phyloP scores from a whole-genome alignment of 2,329 filamentous ascomycete species.

The Dactylonectria estremocensis region DNA sequence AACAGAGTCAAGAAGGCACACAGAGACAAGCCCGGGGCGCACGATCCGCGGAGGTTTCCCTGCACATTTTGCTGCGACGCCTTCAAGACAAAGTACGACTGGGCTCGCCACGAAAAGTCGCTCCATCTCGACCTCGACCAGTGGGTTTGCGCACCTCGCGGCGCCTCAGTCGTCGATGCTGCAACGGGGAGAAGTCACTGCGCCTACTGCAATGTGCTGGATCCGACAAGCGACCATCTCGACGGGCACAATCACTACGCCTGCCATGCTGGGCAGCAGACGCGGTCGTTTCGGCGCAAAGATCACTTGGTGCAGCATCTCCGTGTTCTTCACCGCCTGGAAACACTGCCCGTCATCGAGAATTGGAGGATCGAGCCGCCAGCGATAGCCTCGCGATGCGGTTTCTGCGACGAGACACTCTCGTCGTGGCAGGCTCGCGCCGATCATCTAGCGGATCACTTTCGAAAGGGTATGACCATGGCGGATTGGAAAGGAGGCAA shows the following conservation, averaged over 20 bases:
- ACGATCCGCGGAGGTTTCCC: not conserved
- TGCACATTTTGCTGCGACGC: slow-evolving; percentile 23
- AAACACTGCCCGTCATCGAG: slow-evolving; percentile 58
- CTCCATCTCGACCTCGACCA: slow-evolving; percentile 14
- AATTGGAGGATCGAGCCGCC: slow-evolving; percentile 40
- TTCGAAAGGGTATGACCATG: slow-evolving; percentile 43
- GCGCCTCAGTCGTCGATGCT: slow-evolving; percentile 24
- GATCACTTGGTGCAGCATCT: slow-evolving; percentile 48
- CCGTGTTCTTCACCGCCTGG: slow-evolving; percentile 39
- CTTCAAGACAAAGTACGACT: slow-evolving; percentile 19
- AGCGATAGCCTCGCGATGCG: slow-evolving; percentile 42
- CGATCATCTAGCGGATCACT: slow-evolving; percentile 46
- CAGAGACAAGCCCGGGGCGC: not conserved
- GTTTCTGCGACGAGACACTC: slow-evolving; percentile 43
- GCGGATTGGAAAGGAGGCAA: slow-evolving; percentile 46
- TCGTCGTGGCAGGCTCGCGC: slow-evolving; percentile 38
- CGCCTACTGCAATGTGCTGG: slow-evolving; percentile 33
- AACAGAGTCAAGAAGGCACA: not conserved
- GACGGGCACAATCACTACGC: slow-evolving; percentile 27
- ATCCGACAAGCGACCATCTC: slow-evolving; percentile 31
- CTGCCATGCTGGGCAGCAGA: slow-evolving; percentile 18
- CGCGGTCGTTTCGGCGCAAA: slow-evolving; percentile 38
- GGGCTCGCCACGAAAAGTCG: slow-evolving; percentile 17
- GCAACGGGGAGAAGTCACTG: slow-evolving; percentile 30
- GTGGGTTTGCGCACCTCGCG: slow-evolving; percentile 17